Base-by-base conservation (phyloP, 2,329 filamentous ascomycete species). In the Purpureocillium lavendulum region DNA sequence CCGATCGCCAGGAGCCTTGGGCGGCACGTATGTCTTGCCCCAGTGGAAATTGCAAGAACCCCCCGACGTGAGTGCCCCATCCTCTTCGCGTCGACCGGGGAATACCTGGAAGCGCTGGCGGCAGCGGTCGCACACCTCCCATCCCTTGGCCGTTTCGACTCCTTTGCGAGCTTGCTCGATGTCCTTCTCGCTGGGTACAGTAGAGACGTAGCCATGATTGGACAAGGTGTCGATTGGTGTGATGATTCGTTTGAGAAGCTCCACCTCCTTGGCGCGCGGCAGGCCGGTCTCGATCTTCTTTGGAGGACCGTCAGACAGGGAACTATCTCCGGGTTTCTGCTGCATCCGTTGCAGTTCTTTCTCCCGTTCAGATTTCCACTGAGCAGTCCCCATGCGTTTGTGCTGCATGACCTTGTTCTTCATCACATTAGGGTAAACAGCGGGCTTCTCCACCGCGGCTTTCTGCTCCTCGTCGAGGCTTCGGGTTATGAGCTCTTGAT, bases 61-160 rank as follows among this genome's bases (percentile, higher is more conserved):
- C 17, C 86, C 86, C 0, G 80, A 83, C 0, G 85, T 75, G 13
- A 95, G 73, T 2, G 84, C 72, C 0, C 80, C 82, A 34, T 94
- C 92, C 49, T 81, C 74, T 42, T 81, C 75, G 39, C 88, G 77
- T 32, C 90, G 80, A 4, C 88, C 87, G 0, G 89, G 87, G 48
- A 94, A 97, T 4, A 95, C 87, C 54, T 95, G 87, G 54, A 98
- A 98, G 16, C 90, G 80, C 28, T 80, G 79, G 32, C 72, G 72
- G 61, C 92, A 98, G 15, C 92, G 82, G 53, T 95, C 89, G 53
- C 92, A 98, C 36, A 79, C 73, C 62, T 98, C 92, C 72, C 82
- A 95, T 35, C 86, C 86, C 38, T 78, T 74, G 11, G 83, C 76
- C 7, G 78, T 70, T 35, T 76, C 67, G 0, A 87, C 70, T 0